Percentiles rank a stretch among this genome's conserved stretches.
phyloP scores from a whole-genome alignment of 495 filamentous ascomycete genomes.

The Trypethelium eluteriae region DNA sequence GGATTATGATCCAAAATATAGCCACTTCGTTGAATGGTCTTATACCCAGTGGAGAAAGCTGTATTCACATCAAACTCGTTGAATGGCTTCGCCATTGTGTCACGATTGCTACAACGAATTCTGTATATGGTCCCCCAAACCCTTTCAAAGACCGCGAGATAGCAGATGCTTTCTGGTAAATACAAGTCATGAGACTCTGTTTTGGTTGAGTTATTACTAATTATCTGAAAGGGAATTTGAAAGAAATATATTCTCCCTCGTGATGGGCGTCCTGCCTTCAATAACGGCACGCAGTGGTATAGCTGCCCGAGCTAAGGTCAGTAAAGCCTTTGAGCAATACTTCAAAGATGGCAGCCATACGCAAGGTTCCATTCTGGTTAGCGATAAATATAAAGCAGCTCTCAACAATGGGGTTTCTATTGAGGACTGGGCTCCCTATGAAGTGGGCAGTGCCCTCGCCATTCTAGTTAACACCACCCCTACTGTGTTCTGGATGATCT shows the following conservation, averaged over 20 bases:
- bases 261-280: slow-evolving; percentile 30
- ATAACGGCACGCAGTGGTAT: slow-evolving; percentile 39
- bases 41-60: not conserved
- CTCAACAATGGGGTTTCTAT: slow-evolving; percentile 29
- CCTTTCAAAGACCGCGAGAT: slow-evolving; percentile 40
- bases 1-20: slow-evolving; percentile 31
- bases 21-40: slow-evolving; percentile 22
- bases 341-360: slow-evolving; percentile 33
- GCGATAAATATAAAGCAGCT: slow-evolving; percentile 32
- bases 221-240: slow-evolving; percentile 40
- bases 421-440: slow-evolving; percentile 40
- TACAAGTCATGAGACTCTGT: not conserved
- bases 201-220: not conserved
- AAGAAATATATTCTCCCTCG: slow-evolving; percentile 25
- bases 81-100: slow-evolving; percentile 41
- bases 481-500: slow-evolving; percentile 42
- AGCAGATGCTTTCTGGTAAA: slow-evolving; percentile 43
- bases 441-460: slow-evolving; percentile 36
- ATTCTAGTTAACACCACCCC: slow-evolving; percentile 44
- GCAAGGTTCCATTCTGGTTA: slow-evolving; percentile 33
- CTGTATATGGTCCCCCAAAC: slow-evolving; percentile 45
- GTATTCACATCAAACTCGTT: slow-evolving; percentile 16
- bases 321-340: slow-evolving; percentile 40
- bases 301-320: slow-evolving; percentile 34
- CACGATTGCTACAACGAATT: slow-evolving; percentile 43